phyloP scores from a whole-genome alignment of 768 basidiomycete species.

The Tubosaeta brunneosetosa region DNA sequence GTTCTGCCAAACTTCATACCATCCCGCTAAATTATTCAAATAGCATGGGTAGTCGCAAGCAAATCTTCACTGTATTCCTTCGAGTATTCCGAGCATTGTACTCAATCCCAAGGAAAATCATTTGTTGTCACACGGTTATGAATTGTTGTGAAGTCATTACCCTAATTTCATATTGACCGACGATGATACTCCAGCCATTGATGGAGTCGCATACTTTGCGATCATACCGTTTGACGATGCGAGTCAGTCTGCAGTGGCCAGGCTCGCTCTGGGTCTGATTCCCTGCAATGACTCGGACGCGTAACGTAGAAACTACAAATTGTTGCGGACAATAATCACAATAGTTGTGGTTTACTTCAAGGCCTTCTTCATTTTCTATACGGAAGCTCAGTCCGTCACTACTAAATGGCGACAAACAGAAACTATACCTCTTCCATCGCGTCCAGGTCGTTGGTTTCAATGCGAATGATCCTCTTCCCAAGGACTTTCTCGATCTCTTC shows the following conservation, averaged over 20 bases:
- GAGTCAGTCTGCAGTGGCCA: too few relatives aligned
- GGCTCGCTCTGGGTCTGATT: too few relatives aligned
- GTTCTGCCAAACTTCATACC: slow-evolving; percentile 17
- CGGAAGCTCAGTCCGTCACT: background rate
- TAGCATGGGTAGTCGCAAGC: background rate
- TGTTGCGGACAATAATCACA: background rate
- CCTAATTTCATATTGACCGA: too few relatives aligned
- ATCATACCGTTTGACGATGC: too few relatives aligned
- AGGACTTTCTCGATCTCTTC: slow-evolving; percentile 79
- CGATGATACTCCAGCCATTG: too few relatives aligned
- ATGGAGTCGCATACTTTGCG: too few relatives aligned
- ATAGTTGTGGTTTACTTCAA: slow-evolving; percentile 44
- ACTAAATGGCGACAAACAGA: background rate
- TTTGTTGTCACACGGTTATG: background rate
- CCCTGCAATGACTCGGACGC: background rate
- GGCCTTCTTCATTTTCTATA: slow-evolving; percentile 78
- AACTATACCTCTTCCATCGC: slow-evolving; percentile 83
- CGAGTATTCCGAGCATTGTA: background rate
- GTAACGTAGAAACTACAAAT: background rate
- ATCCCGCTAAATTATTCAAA: slow-evolving; percentile 3
- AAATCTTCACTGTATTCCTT: background rate
- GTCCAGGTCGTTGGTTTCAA: slow-evolving; percentile 88
- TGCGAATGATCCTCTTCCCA: slow-evolving; percentile 73
- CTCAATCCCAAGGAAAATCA: background rate
- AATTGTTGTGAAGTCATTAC: too few relatives aligned